Conservation (phyloP, 768 basidiomycete species). For the Cantharellus anzutake region DNA sequence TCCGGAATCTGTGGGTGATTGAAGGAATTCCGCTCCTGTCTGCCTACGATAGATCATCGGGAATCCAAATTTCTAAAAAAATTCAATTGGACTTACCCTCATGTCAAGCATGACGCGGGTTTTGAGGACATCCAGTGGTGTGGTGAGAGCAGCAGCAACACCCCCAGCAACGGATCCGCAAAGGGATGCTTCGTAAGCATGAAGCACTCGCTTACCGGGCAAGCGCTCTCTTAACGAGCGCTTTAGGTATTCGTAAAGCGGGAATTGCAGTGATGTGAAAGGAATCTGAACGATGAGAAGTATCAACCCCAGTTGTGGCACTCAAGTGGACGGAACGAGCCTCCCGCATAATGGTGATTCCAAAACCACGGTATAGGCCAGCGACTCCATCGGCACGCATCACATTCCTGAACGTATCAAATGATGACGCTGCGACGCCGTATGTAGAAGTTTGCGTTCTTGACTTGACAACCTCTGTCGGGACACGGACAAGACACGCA, state of each 20-base stretch:
- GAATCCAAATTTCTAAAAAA: background rate
- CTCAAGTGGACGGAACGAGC: slow-evolving; percentile 14
- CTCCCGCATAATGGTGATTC: slow-evolving; percentile 27
- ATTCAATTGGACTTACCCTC: slow-evolving; percentile 29
- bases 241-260: slow-evolving; percentile 83
- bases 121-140: slow-evolving; percentile 91
- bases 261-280: slow-evolving; percentile 91
- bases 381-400: slow-evolving; percentile 20
- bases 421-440: slow-evolving; percentile 14
- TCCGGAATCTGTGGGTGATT: slow-evolving; percentile 22
- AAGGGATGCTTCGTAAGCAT: slow-evolving; percentile 32
- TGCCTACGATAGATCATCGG: background rate
- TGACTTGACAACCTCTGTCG: slow-evolving; percentile 31
- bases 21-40: slow-evolving; percentile 19
- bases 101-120: slow-evolving; percentile 93
- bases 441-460: slow-evolving; percentile 25
- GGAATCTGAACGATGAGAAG: slow-evolving; percentile 44
- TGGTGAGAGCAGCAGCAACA: slow-evolving; percentile 74
- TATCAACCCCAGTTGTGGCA: background rate
- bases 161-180: slow-evolving; percentile 90
- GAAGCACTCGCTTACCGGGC: slow-evolving; percentile 27
- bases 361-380: slow-evolving; percentile 30
- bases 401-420: slow-evolving; percentile 17
- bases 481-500: slow-evolving; percentile 28
- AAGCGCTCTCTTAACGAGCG: slow-evolving; percentile 34